Conservation (phyloP, 1,139 yeast species). For the Groenewaldozyma auringiensis region DNA sequence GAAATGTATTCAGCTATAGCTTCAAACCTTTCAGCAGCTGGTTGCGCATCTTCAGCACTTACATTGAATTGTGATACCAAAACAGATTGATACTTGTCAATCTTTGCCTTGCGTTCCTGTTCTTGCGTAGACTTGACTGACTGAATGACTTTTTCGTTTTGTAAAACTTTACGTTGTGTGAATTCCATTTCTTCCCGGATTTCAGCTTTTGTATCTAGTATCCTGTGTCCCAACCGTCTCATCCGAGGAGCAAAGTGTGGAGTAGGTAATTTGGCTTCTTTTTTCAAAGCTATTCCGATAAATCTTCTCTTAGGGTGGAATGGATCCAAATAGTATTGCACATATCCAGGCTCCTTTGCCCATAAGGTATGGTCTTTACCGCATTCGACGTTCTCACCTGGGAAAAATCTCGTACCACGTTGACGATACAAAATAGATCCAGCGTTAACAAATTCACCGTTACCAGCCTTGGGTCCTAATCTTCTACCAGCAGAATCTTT, state of each 20-base stretch:
- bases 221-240: conserved; percentile 71
- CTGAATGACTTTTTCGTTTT: background rate
- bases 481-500: conserved; percentile 95
- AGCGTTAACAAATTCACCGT: conserved; percentile 56
- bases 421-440: conserved; percentile 95
- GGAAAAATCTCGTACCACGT: conserved; percentile 93
- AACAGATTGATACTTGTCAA: conserved; percentile 23
- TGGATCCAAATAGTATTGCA: conserved; percentile 88
- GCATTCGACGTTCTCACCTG: conserved; percentile 81
- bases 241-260: conserved; percentile 83
- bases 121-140: background rate
- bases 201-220: conserved; percentile 4
- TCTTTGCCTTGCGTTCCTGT: conserved; percentile 12
- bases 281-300: conserved; percentile 75
- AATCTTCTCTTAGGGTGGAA: conserved; percentile 90
- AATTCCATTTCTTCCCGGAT: conserved; percentile 43
- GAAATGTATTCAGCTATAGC: conserved; percentile 44
- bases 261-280: conserved; percentile 63
- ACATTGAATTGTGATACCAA: conserved; percentile 23
- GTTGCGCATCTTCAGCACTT: conserved; percentile 30
- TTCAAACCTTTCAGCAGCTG: conserved; percentile 47
- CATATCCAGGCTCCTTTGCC: conserved; percentile 90
- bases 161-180: conserved; percentile 44
- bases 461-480: conserved; percentile 82
- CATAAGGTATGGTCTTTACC: conserved; percentile 92